Conservation (phyloP, 345 rosid genomes). For the Gossypium longicalyx region DNA sequence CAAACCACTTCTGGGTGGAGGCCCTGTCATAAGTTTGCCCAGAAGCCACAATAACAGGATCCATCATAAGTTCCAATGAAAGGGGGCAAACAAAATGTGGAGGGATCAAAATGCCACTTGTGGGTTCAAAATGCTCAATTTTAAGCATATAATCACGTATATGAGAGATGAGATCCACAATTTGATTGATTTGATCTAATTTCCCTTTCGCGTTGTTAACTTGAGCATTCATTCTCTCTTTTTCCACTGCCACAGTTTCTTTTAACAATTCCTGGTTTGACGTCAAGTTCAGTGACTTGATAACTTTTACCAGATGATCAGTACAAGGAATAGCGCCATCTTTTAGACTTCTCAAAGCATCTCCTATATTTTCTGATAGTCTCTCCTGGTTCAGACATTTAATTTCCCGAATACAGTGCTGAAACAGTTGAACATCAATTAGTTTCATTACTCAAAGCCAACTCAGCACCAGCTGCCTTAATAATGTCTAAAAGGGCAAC, state of each 20-base stretch:
- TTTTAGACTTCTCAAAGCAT: slow-evolving; percentile 42
- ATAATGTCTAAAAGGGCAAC: slow-evolving; percentile 1
- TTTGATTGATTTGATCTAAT: slow-evolving; percentile 38
- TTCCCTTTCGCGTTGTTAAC: slow-evolving; percentile 32
- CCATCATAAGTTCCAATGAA: slow-evolving; percentile 83
- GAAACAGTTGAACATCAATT: slow-evolving; percentile 30
- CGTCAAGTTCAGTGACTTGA: slow-evolving; percentile 54
- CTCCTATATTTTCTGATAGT: slow-evolving; percentile 42
- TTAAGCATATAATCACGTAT: slow-evolving; percentile 67
- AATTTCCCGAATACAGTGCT: slow-evolving; percentile 68
- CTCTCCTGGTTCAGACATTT: slow-evolving; percentile 45
- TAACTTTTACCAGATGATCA: slow-evolving; percentile 44
- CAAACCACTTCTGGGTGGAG: slow-evolving; percentile 88
- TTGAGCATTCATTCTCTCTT: slow-evolving; percentile 52
- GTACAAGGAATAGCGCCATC: slow-evolving; percentile 42
- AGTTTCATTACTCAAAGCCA: slow-evolving; percentile 21
- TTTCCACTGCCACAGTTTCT: slow-evolving; percentile 79
- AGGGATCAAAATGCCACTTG: slow-evolving; percentile 58
- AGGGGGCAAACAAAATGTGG: slow-evolving; percentile 81
- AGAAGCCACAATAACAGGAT: slow-evolving; percentile 93
- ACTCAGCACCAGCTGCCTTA: slow-evolving; percentile 15
- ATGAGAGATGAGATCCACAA: slow-evolving; percentile 51
- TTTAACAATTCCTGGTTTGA: slow-evolving; percentile 66
- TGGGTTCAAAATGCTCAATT: slow-evolving; percentile 48
- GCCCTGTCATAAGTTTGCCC: slow-evolving; percentile 95